Percentiles rank a stretch among this genome's conserved stretches.
phyloP scores from a whole-genome alignment of 148 eudicot genomes.

The Dianthus caryophyllus region DNA sequence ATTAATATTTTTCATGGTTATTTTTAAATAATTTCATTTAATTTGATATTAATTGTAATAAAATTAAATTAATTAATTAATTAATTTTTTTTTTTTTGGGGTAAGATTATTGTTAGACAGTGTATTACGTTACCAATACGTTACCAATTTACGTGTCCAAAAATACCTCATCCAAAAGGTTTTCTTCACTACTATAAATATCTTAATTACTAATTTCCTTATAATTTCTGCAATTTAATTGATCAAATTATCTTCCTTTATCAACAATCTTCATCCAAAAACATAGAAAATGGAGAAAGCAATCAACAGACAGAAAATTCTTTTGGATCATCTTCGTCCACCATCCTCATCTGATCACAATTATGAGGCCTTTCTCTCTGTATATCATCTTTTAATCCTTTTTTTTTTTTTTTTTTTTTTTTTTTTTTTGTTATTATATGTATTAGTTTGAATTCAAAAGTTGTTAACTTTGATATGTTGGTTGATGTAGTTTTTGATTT shows the following conservation, averaged over 20 bases:
- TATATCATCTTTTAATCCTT: conserved; percentile 9
- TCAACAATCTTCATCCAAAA: not conserved
- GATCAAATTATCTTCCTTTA: not conserved
- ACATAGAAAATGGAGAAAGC: conserved; percentile 35
- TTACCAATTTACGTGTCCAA: too few relatives aligned
- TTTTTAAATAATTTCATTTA: too few relatives aligned
- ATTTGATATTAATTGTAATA: too few relatives aligned
- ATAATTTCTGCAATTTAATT: conserved; percentile 1
- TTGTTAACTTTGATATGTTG: not conserved
- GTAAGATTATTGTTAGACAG: too few relatives aligned
- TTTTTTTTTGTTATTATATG: too few relatives aligned
- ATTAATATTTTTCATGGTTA: too few relatives aligned
- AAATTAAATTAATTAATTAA: too few relatives aligned
- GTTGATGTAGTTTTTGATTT: not conserved
- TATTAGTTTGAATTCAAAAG: too few relatives aligned
- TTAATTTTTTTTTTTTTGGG: too few relatives aligned
- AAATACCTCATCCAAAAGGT: too few relatives aligned
- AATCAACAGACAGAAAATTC: conserved; percentile 40
- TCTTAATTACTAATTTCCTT: not conserved
- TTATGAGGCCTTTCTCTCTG: conserved; percentile 35
- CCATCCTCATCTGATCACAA: conserved; percentile 33
- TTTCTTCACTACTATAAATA: too few relatives aligned
- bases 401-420: not conserved
- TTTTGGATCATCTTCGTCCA: conserved; percentile 45
- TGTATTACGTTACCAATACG: too few relatives aligned